phyloP scores from a whole-genome alignment of 2,329 filamentous ascomycete species.

The Aspergillaceae sp. region DNA sequence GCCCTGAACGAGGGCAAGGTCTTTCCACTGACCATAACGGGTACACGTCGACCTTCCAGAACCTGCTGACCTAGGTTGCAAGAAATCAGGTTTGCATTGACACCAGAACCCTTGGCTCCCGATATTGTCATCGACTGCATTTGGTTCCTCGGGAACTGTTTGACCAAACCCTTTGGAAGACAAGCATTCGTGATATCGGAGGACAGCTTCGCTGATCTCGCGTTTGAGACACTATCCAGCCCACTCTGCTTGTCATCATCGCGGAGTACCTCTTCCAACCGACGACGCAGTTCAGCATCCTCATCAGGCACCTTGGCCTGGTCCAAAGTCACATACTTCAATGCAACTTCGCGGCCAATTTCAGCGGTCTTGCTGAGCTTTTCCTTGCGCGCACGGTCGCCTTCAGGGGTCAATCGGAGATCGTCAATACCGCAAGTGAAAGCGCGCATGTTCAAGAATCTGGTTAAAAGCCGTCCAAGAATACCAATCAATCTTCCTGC shows the following conservation, averaged over 20 bases:
- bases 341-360: slow-evolving; percentile 70
- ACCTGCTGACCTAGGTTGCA: slow-evolving; percentile 97
- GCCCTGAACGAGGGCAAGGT: slow-evolving; percentile 88
- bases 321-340: slow-evolving; percentile 79
- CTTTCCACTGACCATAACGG: slow-evolving; percentile 96
- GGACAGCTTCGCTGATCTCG: slow-evolving; percentile 60
- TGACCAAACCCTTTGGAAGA: slow-evolving; percentile 73
- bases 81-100: slow-evolving; percentile 96
- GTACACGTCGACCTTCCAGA: slow-evolving; percentile 87
- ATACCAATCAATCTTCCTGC: slow-evolving; percentile 85
- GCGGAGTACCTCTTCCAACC: slow-evolving; percentile 80
- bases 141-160: slow-evolving; percentile 91
- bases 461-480: slow-evolving; percentile 78
- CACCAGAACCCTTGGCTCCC: slow-evolving; percentile 82
- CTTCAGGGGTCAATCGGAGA: slow-evolving; percentile 70
- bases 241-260: slow-evolving; percentile 86
- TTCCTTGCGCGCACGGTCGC: slow-evolving; percentile 62
- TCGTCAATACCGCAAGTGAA: slow-evolving; percentile 98
- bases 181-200: slow-evolving; percentile 68
- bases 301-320: slow-evolving; percentile 53
- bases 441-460: slow-evolving; percentile 83
- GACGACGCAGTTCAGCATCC: slow-evolving; percentile 62
- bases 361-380: slow-evolving; percentile 58
- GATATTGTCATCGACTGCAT: slow-evolving; percentile 99
- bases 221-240: slow-evolving; percentile 80